phyloP scores from a whole-genome alignment of 1,284 basidiomycete genomes.

The Trichosporon faecale region DNA sequence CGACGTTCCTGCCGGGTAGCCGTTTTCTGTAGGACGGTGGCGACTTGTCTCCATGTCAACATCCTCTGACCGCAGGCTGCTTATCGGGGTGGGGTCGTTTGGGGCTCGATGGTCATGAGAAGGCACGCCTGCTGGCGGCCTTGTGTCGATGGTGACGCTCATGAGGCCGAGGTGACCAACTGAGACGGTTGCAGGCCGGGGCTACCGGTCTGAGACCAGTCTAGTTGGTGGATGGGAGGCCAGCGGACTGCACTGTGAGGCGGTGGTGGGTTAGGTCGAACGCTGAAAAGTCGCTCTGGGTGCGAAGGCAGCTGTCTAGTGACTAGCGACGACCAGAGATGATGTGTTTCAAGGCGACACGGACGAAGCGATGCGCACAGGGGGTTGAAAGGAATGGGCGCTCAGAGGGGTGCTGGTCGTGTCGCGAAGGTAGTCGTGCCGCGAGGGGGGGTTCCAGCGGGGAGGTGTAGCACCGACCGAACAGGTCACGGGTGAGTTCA shows the following conservation, averaged over 20 bases:
- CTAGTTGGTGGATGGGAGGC: not conserved
- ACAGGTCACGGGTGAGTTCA: not conserved
- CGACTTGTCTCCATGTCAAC: not conserved
- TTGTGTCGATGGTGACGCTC: not conserved
- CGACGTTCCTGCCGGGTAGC: not conserved
- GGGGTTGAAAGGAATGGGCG: not conserved
- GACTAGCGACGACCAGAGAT: not conserved
- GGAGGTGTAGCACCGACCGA: not conserved
- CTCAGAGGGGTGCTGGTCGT: not conserved
- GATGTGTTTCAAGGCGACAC: not conserved
- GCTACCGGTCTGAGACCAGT: not conserved
- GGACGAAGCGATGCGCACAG: not conserved
- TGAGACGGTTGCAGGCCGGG: conserved; percentile 7
- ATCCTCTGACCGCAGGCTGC: conserved; percentile 2
- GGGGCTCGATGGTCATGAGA: not conserved
- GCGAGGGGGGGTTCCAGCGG: not conserved
- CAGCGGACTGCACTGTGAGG: not conserved
- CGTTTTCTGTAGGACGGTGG: not conserved
- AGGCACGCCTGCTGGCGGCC: conserved; percentile 4
- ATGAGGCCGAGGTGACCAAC: not conserved
- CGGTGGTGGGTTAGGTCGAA: not conserved
- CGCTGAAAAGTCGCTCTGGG: conserved; percentile 1
- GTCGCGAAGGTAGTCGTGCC: not conserved
- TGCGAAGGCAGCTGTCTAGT: not conserved
- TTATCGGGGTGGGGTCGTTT: not conserved